A percentile compares a stretch with the other conserved stretches of the same genome.
Evolutionary conservation across 1,284 basidiomycete genomes (phyloP).

Genomic region (Ceratobasidium sp.): DNA sequence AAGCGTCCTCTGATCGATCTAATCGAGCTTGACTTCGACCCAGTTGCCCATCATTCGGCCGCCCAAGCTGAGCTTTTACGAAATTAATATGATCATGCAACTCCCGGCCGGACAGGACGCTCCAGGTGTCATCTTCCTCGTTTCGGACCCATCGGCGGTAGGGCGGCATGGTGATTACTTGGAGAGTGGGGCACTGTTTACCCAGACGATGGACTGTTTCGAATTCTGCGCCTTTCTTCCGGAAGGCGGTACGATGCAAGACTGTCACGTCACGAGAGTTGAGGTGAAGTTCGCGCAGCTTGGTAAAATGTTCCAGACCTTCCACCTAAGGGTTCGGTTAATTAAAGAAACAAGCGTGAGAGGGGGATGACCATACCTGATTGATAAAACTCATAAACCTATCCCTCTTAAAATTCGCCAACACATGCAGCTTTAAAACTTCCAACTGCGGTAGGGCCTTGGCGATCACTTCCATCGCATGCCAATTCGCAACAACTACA

Average conservation of each 20-base stretch:
- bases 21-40: constrained; percentile 16
- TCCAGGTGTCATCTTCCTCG: constrained; percentile 12
- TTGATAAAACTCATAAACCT: constrained; percentile 28
- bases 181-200: constrained; percentile 17
- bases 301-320: constrained; percentile 35
- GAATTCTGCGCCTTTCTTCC: constrained; percentile 30
- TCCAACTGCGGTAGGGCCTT: constrained; percentile 40
- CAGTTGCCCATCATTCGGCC: constrained; percentile 42
- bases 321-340: constrained; percentile 25
- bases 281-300: constrained; percentile 38
- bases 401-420: constrained; percentile 43
- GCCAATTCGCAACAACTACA: constrained; percentile 44
- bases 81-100: constrained; percentile 41
- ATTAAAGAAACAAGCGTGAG: background rate
- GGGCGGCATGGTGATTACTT: constrained; percentile 41
- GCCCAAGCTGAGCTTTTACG: constrained; percentile 38
- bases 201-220: constrained; percentile 6
- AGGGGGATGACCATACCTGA: constrained; percentile 15
- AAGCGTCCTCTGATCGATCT: constrained; percentile 19
- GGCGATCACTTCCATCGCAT: constrained; percentile 45
- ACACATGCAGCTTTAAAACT: constrained; percentile 35
- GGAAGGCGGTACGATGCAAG: constrained; percentile 39
- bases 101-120: constrained; percentile 30
- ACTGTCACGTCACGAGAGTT: constrained; percentile 44
- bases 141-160: constrained; percentile 41